These are phyloP conservation scores for Yarrowia sp. DNA, from an alignment of 805 yeast genomes.

Conservation along the genomic window DNA sequence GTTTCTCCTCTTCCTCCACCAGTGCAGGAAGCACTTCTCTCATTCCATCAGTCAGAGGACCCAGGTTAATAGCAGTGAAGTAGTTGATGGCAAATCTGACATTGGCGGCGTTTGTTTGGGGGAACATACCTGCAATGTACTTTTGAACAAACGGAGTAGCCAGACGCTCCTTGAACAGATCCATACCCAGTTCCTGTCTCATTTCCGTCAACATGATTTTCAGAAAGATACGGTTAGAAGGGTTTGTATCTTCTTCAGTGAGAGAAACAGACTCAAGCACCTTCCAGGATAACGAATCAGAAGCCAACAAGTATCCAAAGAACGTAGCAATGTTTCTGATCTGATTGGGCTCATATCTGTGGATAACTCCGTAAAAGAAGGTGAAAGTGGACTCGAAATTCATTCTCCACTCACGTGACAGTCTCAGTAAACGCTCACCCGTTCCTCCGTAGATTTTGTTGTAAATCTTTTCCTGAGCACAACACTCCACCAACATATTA, in stretches of 20 bases:
- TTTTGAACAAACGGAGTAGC: slow-evolving; percentile 53
- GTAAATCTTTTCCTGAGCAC: slow-evolving; percentile 82
- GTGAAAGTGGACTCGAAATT: slow-evolving; percentile 55
- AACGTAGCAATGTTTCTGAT: slow-evolving; percentile 76
- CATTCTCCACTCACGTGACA: slow-evolving; percentile 55
- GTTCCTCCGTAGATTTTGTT: slow-evolving; percentile 81
- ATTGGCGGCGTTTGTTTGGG: slow-evolving; percentile 43
- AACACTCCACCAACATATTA: slow-evolving; percentile 73
- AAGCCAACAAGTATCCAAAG: slow-evolving; percentile 80
- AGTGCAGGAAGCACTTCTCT: slow-evolving; percentile 46
- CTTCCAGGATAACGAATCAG: slow-evolving; percentile 66
- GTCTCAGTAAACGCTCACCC: slow-evolving; percentile 60
- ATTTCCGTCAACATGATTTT: slow-evolving; percentile 79
- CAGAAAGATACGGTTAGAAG: slow-evolving; percentile 73
- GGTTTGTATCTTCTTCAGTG: slow-evolving; percentile 70
- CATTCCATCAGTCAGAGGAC: slow-evolving; percentile 79
- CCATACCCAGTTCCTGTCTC: slow-evolving; percentile 70
- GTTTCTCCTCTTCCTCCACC: slow-evolving; percentile 23
- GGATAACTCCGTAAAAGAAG: slow-evolving; percentile 55
- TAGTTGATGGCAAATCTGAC: slow-evolving; percentile 76
- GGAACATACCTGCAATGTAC: slow-evolving; percentile 61
- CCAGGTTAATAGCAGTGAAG: slow-evolving; percentile 90
- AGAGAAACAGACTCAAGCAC: slow-evolving; percentile 55
- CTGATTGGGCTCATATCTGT: slow-evolving; percentile 67
- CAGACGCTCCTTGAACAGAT: slow-evolving; percentile 49